A percentile compares a stretch with the other conserved stretches of the same genome.
Conservation (phyloP, 257 asterid species). For the Jasminum sambac region DNA sequence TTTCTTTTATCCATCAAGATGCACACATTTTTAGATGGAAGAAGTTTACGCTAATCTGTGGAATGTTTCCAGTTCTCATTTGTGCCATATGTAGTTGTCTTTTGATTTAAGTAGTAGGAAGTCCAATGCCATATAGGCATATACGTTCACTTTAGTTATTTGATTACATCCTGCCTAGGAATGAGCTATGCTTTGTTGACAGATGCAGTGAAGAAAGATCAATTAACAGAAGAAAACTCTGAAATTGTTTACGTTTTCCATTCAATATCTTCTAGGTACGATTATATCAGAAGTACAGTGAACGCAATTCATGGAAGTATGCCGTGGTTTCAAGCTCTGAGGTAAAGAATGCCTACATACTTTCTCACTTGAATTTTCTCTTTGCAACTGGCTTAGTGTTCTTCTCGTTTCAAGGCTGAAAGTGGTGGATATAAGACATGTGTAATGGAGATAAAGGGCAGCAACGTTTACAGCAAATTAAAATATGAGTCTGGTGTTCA, state of each 20-base stretch:
- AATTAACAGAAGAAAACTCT: conserved; percentile 14
- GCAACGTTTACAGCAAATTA: conserved; percentile 89
- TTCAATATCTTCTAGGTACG: conserved; percentile 53
- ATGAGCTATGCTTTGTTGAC: not conserved
- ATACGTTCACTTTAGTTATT: not conserved
- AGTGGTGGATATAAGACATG: conserved; percentile 84
- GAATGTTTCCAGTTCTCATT: not conserved
- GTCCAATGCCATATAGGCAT: not conserved
- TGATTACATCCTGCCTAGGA: not conserved
- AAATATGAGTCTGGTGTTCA: conserved; percentile 98
- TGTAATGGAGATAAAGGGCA: conserved; percentile 96
- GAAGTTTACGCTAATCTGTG: not conserved
- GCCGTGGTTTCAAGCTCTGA: conserved; percentile 76
- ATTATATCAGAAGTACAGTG: conserved; percentile 87
- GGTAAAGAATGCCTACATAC: conserved; percentile 45
- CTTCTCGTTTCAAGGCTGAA: conserved; percentile 59
- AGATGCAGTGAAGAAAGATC: not conserved
- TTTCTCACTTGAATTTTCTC: conserved; percentile 10
- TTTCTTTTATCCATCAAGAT: conserved; percentile 41
- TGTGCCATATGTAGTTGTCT: not conserved
- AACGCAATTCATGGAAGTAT: conserved; percentile 76
- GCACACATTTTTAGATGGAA: conserved; percentile 10
- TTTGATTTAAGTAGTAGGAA: not conserved
- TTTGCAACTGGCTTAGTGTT: conserved; percentile 29
- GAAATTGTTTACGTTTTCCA: conserved; percentile 17